A percentile compares a stretch with the other conserved stretches of the same genome.
phyloP scores from a whole-genome alignment of 2,329 filamentous ascomycete species.

The Xylaria digitata region DNA sequence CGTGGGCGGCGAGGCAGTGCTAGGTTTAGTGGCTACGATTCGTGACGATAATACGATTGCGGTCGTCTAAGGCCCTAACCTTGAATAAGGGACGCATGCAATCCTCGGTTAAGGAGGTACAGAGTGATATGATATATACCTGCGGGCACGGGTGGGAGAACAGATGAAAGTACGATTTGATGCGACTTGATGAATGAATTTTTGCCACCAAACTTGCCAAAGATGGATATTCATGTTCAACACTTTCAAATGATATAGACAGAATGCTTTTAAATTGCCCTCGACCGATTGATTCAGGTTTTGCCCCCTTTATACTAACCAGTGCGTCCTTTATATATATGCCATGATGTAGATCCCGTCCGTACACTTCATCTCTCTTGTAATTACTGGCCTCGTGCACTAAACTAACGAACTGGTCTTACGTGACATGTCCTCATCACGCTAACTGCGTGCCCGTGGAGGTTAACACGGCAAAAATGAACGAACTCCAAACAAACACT shows the following conservation, averaged over 20 bases:
- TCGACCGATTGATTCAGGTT: neutral
- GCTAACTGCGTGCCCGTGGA: conserved; percentile 9
- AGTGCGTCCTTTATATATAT: neutral
- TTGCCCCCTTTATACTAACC: too few relatives aligned
- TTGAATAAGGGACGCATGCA: neutral
- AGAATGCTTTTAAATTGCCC: conserved; percentile 12
- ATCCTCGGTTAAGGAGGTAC: neutral
- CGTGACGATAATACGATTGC: conserved; percentile 79
- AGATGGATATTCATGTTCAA: conserved; percentile 13
- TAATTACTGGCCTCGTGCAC: conserved; percentile 10
- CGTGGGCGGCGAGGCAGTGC: conserved; percentile 68
- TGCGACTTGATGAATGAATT: conserved; percentile 22
- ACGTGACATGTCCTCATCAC: conserved; percentile 26
- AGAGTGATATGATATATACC: neutral
- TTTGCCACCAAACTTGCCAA: neutral
- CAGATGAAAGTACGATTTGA: conserved; percentile 10
- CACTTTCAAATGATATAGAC: conserved; percentile 25
- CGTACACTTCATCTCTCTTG: conserved; percentile 14
- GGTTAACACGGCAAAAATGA: conserved; percentile 20
- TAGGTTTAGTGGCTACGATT: conserved; percentile 74
- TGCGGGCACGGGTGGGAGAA: neutral
- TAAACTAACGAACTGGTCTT: conserved; percentile 4
- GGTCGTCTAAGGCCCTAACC: conserved; percentile 52
- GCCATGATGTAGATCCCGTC: conserved; percentile 1
- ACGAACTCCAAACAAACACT: conserved; percentile 38